Evolutionary conservation across 371 early-diverging fungal species (phyloP), one percentile per base, ranked within the genome.

Genomic region (Lichtheimia corymbifera): DNA sequence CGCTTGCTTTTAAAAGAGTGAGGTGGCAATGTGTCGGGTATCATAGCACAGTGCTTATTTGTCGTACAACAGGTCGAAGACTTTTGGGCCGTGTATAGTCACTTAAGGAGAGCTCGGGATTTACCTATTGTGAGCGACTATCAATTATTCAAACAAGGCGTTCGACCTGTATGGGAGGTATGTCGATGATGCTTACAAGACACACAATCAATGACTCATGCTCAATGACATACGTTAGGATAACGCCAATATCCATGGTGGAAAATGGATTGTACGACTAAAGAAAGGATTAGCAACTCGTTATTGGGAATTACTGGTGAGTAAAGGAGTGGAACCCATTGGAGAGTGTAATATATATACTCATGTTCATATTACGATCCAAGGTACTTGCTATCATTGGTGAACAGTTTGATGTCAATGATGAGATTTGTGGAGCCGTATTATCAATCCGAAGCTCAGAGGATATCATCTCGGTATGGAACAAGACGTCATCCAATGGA

Each of bases 151-250:
- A 95, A 93, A 71, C 82, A 89, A 28, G 97, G 96, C 18, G 89
- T 97, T 50, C 73, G 95, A 58, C 99, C 99, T 55, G 93, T 96
- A 30, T 99, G 99, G 99, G 99, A 99, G 88, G 92, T 88, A 76
- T 42, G 67, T 50, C 18, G 50, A 64, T 45, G 12, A 25, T 40
- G 17, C 22, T 22, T 22, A 2, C 6, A 13, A 47, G 17, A 17
- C 11, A 47, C 17, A 9, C 47, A 17, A 6, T 5, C 47, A 0
- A 22, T 18, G 0, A 47, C 17, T 18, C 17, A 47, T 47, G 22
- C 22, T 7, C 5, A 22, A 12, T 28, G 28, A 2, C 11, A 35
- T 1, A 35, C 11, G 35, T 9, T 22, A 87, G 83, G 96, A 95
- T 64, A 77, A 87, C 18, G 88, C 84, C 49, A 99, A 97, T 76